phyloP scores from a whole-genome alignment of 352 stramenopile species.

The Globisporangium nagaii region DNA sequence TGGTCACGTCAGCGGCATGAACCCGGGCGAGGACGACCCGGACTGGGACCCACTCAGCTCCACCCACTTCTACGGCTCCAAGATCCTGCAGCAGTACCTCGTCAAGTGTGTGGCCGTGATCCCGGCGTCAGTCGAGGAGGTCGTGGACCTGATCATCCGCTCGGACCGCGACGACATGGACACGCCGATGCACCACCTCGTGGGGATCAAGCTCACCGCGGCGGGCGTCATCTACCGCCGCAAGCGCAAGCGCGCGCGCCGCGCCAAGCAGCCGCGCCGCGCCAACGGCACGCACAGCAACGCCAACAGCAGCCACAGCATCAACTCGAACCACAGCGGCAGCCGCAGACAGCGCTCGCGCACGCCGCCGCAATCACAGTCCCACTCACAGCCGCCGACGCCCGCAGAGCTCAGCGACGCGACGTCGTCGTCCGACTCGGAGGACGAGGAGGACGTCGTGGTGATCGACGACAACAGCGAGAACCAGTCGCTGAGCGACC shows the following conservation, averaged over 20 bases:
- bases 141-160: constrained; percentile 59
- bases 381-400: not conserved
- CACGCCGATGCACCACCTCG: constrained; percentile 58
- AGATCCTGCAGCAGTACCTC: constrained; percentile 69
- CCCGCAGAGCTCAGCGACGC: constrained; percentile 21
- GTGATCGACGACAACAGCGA: constrained; percentile 9
- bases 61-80: constrained; percentile 38
- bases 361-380: not conserved
- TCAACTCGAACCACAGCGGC: no score
- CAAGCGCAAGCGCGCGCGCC: constrained; percentile 13
- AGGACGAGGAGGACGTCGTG: constrained; percentile 14
- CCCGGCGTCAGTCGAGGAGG: constrained; percentile 54
- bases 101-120: constrained; percentile 63
- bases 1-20: not conserved
- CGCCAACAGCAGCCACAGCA: not conserved
- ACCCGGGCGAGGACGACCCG: constrained; percentile 18
- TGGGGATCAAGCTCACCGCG: constrained; percentile 49
- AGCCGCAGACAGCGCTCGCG: no score
- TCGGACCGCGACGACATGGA: constrained; percentile 68
- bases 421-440: constrained; percentile 37
- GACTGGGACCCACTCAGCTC: constrained; percentile 26
- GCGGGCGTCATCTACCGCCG: constrained; percentile 52
- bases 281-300: constrained; percentile 11
- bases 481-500: constrained; percentile 4
- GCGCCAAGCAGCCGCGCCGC: not conserved